phyloP scores from a whole-genome alignment of 192 early-diverging fungal genomes.

The Coemansia asiatica region DNA sequence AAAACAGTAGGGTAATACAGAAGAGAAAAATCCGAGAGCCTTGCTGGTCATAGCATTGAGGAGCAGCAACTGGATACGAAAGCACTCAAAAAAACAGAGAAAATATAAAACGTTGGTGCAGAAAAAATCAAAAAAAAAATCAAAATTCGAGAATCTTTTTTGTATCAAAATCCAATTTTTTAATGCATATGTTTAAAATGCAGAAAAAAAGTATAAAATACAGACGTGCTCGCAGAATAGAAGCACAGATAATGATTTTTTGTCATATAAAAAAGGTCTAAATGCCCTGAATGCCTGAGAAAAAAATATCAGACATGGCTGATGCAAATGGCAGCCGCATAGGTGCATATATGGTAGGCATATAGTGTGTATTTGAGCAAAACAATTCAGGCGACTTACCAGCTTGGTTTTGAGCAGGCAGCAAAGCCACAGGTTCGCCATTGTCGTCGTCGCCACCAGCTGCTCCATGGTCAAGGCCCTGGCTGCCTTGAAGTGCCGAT shows the following conservation, averaged over 20 bases:
- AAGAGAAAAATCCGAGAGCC: too few species aligned
- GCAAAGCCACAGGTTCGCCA: not conserved
- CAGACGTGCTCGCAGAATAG: not conserved
- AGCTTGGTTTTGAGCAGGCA: constrained; percentile 14
- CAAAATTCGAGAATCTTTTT: too few species aligned
- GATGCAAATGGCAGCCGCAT: not conserved
- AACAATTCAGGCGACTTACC: constrained; percentile 21
- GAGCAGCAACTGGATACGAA: too few species aligned
- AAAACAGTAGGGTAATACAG: not conserved
- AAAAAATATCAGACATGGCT: not conserved
- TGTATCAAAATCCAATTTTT: not conserved
- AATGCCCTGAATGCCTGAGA: not conserved
- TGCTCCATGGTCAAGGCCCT: not conserved
- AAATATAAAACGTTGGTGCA: not conserved
- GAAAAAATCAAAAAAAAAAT: not conserved
- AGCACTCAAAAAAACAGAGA: not conserved
- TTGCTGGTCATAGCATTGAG: too few species aligned
- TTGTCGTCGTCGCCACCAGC: not conserved
- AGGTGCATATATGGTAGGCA: not conserved
- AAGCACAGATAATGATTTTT: not conserved
- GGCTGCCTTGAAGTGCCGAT: not conserved
- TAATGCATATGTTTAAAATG: not conserved
- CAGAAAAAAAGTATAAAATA: not conserved
- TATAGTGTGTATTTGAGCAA: not conserved
- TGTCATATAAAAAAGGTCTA: not conserved